Conservation (phyloP, 306 rosid species). For the Lablab purpureus region DNA sequence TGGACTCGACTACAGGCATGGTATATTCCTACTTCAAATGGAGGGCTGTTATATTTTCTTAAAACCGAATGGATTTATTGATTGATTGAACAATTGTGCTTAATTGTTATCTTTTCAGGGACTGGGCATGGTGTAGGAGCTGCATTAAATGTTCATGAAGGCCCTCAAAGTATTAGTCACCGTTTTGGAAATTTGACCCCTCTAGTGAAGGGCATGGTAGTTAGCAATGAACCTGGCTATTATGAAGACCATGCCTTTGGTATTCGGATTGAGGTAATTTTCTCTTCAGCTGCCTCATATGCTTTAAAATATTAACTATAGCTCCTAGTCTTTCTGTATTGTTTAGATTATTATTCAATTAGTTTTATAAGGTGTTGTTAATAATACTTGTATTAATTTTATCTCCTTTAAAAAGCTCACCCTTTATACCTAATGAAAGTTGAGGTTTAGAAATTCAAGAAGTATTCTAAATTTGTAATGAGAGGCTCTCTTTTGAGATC, state of each 20-base stretch:
- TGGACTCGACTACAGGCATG: slow-evolving; percentile 98
- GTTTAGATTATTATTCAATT: slow-evolving; percentile 18
- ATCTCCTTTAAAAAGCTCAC: slow-evolving; percentile 21
- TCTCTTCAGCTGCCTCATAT: slow-evolving; percentile 36
- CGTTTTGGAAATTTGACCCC: slow-evolving; percentile 88
- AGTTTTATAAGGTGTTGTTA: slow-evolving; percentile 28
- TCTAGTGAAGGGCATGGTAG: slow-evolving; percentile 79
- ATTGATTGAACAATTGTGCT: slow-evolving; percentile 22
- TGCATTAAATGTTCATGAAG: slow-evolving; percentile 96
- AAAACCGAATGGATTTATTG: slow-evolving; percentile 30
- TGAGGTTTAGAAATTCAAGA: slow-evolving; percentile 29
- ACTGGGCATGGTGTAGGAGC: slow-evolving; percentile 99
- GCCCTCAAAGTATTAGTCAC: slow-evolving; percentile 92
- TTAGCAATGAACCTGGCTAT: slow-evolving; percentile 98
- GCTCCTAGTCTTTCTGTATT: slow-evolving; percentile 34
- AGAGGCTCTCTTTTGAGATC: slow-evolving; percentile 22
- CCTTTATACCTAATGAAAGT: neutral
- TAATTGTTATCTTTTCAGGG: slow-evolving; percentile 57
- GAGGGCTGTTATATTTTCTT: slow-evolving; percentile 7
- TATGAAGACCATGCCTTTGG: slow-evolving; percentile 96
- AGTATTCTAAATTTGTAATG: slow-evolving; percentile 33
- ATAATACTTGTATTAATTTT: slow-evolving; percentile 4
- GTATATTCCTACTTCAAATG: slow-evolving; percentile 55
- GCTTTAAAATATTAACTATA: slow-evolving; percentile 30
- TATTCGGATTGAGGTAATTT: slow-evolving; percentile 87